Conservation (phyloP, 2,329 filamentous ascomycete genomes). For the Xylariaceae sp. region DNA sequence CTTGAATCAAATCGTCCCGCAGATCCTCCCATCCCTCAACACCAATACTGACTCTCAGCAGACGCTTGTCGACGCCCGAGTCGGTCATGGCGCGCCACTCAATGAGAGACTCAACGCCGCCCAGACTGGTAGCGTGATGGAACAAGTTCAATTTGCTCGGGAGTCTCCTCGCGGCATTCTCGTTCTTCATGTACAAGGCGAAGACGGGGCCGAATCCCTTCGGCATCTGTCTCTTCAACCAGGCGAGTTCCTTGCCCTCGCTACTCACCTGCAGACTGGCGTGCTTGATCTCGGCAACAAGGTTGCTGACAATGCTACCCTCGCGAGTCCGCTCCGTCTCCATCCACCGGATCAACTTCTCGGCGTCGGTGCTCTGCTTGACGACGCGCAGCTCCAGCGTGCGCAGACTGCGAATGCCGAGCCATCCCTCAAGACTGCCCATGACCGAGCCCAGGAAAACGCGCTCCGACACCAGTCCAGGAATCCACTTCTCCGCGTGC, state of each 20-base stretch:
- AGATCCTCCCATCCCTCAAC: slow-evolving; percentile 85
- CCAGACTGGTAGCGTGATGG: slow-evolving; percentile 90
- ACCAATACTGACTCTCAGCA: slow-evolving; percentile 80
- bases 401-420: slow-evolving; percentile 78
- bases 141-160: slow-evolving; percentile 78
- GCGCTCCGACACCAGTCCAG: slow-evolving; percentile 60
- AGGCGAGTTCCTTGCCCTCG: slow-evolving; percentile 37
- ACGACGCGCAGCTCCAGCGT: slow-evolving; percentile 79
- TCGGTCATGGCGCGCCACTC: slow-evolving; percentile 96
- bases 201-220: slow-evolving; percentile 88
- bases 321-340: slow-evolving; percentile 32
- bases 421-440: slow-evolving; percentile 87
- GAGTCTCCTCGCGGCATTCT: slow-evolving; percentile 58
- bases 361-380: slow-evolving; percentile 68
- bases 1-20: slow-evolving; percentile 65
- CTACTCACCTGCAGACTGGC: slow-evolving; percentile 65
- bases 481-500: slow-evolving; percentile 51
- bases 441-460: slow-evolving; percentile 76
- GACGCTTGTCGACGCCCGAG: slow-evolving; percentile 58
- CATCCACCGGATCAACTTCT: slow-evolving; percentile 67
- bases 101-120: slow-evolving; percentile 90
- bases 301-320: slow-evolving; percentile 41
- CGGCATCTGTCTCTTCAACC: slow-evolving; percentile 86
- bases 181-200: slow-evolving; percentile 59
- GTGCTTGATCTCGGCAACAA: slow-evolving; percentile 63